Percentiles rank a stretch among this genome's conserved stretches.
Conservation (phyloP, 768 basidiomycete genomes). For the Tulasnella sp. region DNA sequence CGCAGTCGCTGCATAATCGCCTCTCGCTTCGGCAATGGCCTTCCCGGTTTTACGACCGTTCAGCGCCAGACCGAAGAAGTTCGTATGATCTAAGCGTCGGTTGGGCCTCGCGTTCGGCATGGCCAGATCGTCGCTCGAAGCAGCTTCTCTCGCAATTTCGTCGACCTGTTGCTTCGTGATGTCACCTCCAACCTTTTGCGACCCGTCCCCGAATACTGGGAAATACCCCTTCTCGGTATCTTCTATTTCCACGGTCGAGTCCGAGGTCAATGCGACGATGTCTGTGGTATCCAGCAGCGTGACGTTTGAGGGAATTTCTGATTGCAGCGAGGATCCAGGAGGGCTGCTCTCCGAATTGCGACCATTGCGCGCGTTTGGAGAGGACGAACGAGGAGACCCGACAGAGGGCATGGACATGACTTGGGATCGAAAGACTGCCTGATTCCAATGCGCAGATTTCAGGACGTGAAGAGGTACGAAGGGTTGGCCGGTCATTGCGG, state of each 20-base stretch:
- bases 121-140: not conserved
- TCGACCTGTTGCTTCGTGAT: not conserved
- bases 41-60: conserved; percentile 16
- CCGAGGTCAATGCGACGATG: not conserved
- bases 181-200: conserved; percentile 7
- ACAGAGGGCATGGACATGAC: conserved; percentile 12
- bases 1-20: not conserved
- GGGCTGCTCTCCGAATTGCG: not conserved
- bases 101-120: not conserved
- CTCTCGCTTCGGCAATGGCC: conserved; percentile 9
- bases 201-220: conserved; percentile 12
- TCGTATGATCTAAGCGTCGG: conserved; percentile 21
- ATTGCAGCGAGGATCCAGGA: not conserved
- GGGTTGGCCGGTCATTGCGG: conserved; percentile 52
- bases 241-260: conserved; percentile 32
- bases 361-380: not conserved
- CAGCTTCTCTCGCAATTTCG: not conserved
- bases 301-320: not conserved
- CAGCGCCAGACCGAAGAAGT: conserved; percentile 25
- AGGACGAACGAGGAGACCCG: not conserved
- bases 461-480: conserved; percentile 58
- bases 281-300: not conserved
- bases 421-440: conserved; percentile 38
- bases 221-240: conserved; percentile 29
- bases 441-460: conserved; percentile 71